These are phyloP conservation scores for Calocera cornea DNA, from an alignment of 768 basidiomycete species.

Conservation along the genomic window DNA sequence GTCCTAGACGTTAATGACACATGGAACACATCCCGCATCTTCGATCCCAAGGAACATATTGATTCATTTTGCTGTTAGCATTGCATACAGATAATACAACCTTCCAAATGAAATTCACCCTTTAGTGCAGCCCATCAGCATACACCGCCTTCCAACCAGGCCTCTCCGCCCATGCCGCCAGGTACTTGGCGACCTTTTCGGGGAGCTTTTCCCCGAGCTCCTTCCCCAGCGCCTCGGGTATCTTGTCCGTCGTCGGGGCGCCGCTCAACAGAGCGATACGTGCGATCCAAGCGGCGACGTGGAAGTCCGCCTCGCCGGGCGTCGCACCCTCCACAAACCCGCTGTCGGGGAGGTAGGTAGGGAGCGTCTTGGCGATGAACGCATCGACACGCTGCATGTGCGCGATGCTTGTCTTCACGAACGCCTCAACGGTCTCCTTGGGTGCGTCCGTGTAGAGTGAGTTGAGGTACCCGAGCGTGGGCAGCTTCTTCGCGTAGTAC, in stretches of 20 bases:
- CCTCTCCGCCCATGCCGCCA: constrained; percentile 33
- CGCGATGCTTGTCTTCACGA: constrained; percentile 28
- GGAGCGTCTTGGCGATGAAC: constrained; percentile 32
- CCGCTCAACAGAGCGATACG: constrained; percentile 23
- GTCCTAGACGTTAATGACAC: too few species aligned
- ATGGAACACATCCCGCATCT: neutral
- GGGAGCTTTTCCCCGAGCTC: constrained; percentile 27
- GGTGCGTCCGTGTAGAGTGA: constrained; percentile 32
- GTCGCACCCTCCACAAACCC: constrained; percentile 36
- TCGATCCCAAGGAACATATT: neutral
- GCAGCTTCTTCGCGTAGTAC: constrained; percentile 35
- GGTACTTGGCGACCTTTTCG: constrained; percentile 31
- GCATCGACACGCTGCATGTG: constrained; percentile 29
- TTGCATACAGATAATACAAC: neutral
- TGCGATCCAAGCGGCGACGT: constrained; percentile 41
- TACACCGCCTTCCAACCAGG: constrained; percentile 30
- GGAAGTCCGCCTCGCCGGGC: constrained; percentile 44
- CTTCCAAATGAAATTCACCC: neutral
- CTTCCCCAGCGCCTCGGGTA: constrained; percentile 19
- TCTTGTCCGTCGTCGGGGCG: neutral
- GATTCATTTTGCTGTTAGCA: neutral
- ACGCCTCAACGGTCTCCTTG: constrained; percentile 25
- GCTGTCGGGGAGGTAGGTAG: constrained; percentile 29
- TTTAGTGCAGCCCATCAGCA: constrained; percentile 32
- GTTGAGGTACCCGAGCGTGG: constrained; percentile 30